Percentiles rank a stretch among this genome's conserved stretches.
Evolutionary conservation across 768 basidiomycete genomes (phyloP).

Genomic region (Myochromella boudieri): DNA sequence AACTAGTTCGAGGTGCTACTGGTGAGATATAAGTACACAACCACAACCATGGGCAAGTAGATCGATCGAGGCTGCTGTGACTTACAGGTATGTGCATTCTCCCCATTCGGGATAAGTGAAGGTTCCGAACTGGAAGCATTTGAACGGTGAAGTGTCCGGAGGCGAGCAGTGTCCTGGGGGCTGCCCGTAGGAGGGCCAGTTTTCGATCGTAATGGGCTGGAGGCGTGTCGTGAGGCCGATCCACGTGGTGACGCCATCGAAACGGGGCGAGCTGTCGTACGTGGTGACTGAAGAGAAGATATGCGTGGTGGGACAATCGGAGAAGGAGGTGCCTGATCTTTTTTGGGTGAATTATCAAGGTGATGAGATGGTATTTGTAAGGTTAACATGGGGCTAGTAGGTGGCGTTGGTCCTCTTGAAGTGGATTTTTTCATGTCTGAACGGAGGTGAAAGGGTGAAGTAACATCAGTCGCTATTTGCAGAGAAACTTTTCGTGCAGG

Average conservation of each 20-base stretch:
- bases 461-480: conserved; percentile 35
- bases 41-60: background rate
- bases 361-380: conserved; percentile 27
- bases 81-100: conserved; percentile 52
- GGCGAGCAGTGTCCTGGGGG: conserved; percentile 34
- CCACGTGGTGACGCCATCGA: conserved; percentile 31
- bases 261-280: conserved; percentile 23
- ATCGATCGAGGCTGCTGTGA: conserved; percentile 1
- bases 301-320: conserved; percentile 50
- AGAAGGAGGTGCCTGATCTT: conserved; percentile 17
- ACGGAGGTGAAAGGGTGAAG: conserved; percentile 23
- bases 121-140: conserved; percentile 82
- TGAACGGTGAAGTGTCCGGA: conserved; percentile 68
- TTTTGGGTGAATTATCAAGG: conserved; percentile 23
- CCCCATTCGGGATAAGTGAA: conserved; percentile 60
- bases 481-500: conserved; percentile 45
- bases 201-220: conserved; percentile 45
- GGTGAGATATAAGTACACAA: conserved; percentile 5
- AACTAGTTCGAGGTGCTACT: conserved; percentile 30
- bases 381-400: conserved; percentile 27
- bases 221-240: conserved; percentile 33
- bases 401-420: conserved; percentile 11
- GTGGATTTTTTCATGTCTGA: conserved; percentile 20
- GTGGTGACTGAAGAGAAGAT: conserved; percentile 45
- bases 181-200: conserved; percentile 33